Evolutionary conservation across 148 eudicot species (phyloP), one percentile per base, ranked within the genome.

Genomic region (Limonium bicolor): DNA sequence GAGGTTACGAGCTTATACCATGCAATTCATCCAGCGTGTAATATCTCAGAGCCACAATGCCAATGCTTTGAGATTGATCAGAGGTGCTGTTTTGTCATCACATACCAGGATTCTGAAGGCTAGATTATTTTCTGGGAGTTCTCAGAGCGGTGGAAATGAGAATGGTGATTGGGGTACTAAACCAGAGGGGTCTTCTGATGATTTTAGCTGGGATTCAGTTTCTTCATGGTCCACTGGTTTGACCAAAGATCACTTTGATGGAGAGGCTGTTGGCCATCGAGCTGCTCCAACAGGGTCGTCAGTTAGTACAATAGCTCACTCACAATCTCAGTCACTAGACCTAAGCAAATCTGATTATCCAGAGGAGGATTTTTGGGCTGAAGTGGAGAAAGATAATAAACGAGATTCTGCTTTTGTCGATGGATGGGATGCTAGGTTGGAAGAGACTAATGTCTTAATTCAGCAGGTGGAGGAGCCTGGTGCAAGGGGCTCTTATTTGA

Each of bases 401-500:
- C 36, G 51, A 46, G 27, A 31, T 6, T 54, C 54, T 25, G 61
- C 20, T 0, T 56, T 50, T 54, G 61, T 65, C 0, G 56, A 51
- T 44, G 68, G 64, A 15, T 77, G 77, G 77, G 59, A 29, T 11
- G 62, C 64, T 39, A 72, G 41, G 36, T 47, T 70, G 69, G 29
- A n/a, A 21, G 92, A 83, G 51, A 58, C 14, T 18, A 55, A 46
- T 32, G 50, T 56, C 41, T 49, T 83, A 60, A 13, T 83, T 76
- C 77, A 72, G 65, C 97, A 88, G 59, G 75, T 85, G 36, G 44
- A 50, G 22, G 85, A 81, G 60, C 95, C 99, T 0, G 99, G 99
- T 3, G 85, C 93, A n/a, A 62, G 99, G 50, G 95, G 95, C 2
- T 57, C 78, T 9, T 80, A 78, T 45, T 60, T 90, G 73, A 85